Evolutionary conservation across 176 grass and related monocot species (phyloP).

Genomic region (Oryza longistaminata): DNA sequence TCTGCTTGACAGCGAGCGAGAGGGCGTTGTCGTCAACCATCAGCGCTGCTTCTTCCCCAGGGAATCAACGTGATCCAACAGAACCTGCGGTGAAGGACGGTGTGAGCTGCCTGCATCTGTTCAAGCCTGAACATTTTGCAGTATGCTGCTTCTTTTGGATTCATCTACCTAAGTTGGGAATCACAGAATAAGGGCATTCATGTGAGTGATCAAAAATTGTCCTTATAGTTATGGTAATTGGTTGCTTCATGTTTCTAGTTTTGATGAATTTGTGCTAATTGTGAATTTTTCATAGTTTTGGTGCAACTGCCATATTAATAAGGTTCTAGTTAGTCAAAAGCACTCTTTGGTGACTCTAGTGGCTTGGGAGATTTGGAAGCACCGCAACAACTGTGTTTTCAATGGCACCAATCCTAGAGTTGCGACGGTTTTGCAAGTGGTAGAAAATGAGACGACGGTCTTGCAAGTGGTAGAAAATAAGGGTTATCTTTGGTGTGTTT

Average conservation of each 20-base stretch:
- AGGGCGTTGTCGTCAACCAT: slow-evolving; percentile 25
- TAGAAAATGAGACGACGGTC: too few species aligned
- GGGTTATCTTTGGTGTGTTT: too few species aligned
- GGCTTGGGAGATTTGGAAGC: too few species aligned
- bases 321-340: background rate
- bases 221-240: background rate
- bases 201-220: background rate
- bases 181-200: background rate
- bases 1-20: background rate
- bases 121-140: background rate
- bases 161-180: background rate
- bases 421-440: too few species aligned
- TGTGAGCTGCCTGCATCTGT: background rate
- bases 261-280: background rate
- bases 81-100: slow-evolving; percentile 21
- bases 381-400: too few species aligned
- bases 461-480: too few species aligned
- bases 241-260: background rate
- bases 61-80: slow-evolving; percentile 43
- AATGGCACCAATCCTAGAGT: too few species aligned
- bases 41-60: background rate
- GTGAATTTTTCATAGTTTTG: background rate
- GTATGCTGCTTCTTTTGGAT: background rate
- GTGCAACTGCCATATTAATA: background rate
- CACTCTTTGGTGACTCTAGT: too few species aligned